phyloP scores from a whole-genome alignment of 139 green algal species.

The Chlamydomonas urium region DNA sequence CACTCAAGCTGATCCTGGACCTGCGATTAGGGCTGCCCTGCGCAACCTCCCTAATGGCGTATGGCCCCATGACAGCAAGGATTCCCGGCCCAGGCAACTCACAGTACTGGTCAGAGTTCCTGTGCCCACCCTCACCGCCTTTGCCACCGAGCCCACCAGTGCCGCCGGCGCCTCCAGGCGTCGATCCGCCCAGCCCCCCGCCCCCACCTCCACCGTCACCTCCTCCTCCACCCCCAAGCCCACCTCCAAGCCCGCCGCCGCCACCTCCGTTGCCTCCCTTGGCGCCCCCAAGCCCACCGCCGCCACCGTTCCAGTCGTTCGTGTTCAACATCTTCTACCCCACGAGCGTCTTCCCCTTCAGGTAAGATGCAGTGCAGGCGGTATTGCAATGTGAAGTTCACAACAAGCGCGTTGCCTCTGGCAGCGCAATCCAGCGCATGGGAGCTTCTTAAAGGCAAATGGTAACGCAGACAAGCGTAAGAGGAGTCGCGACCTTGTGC shows the following conservation, averaged over 20 bases:
- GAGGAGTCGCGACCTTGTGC: no score
- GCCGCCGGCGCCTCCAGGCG: not conserved
- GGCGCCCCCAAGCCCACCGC: constrained; percentile 4
- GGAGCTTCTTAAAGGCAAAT: no score
- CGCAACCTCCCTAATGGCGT: not conserved
- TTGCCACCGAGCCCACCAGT: not conserved
- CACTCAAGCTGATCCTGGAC: not conserved
- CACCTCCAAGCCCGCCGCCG: constrained; percentile 10
- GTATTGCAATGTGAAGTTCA: not conserved
- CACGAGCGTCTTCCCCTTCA: not conserved
- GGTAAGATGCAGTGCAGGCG: no score
- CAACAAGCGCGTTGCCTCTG: not conserved
- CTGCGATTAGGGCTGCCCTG: not conserved
- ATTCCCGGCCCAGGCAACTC: constrained; percentile 3
- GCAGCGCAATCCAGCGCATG: not conserved
- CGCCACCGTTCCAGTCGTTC: constrained; percentile 18
- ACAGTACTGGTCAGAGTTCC: constrained; percentile 8
- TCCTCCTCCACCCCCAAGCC: not conserved
- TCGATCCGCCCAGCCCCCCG: not conserved
- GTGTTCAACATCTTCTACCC: constrained; percentile 10
- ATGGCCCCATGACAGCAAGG: not conserved
- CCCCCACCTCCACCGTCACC: not conserved
- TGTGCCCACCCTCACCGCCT: constrained; percentile 1
- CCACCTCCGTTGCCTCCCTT: not conserved
- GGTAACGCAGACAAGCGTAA: not conserved